Conservation (phyloP, 768 basidiomycete species). For the Pholiota conissans region DNA sequence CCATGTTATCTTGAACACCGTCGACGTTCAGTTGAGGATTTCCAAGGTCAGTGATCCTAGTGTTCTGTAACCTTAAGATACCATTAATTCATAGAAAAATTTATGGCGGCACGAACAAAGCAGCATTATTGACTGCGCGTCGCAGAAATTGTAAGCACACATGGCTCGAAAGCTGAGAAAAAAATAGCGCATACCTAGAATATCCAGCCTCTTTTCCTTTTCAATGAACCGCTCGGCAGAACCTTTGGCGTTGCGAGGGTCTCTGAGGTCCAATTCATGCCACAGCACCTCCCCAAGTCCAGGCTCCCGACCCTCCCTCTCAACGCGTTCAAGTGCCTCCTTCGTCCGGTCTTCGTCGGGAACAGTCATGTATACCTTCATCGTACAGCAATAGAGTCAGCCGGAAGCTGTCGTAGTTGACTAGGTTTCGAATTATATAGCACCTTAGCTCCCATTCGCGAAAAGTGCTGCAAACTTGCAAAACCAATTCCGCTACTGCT, state of each 20-base stretch:
- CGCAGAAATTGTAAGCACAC: neutral
- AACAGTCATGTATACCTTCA: slow-evolving; percentile 49
- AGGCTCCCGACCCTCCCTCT: slow-evolving; percentile 37
- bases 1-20: slow-evolving; percentile 18
- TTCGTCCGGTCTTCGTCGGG: slow-evolving; percentile 45
- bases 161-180: neutral
- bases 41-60: slow-evolving; percentile 16
- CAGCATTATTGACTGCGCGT: slow-evolving; percentile 55
- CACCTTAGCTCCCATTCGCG: slow-evolving; percentile 50
- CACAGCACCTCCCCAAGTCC: slow-evolving; percentile 47
- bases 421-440: too few relatives aligned
- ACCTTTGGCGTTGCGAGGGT: slow-evolving; percentile 42
- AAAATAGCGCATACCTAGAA: slow-evolving; percentile 38
- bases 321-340: slow-evolving; percentile 37
- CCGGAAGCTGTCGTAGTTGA: too few relatives aligned
- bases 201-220: slow-evolving; percentile 53
- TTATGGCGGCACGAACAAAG: slow-evolving; percentile 11
- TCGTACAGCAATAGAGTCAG: too few relatives aligned
- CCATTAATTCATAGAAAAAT: too few relatives aligned
- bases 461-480: slow-evolving; percentile 49
- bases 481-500: slow-evolving; percentile 42
- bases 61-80: too few relatives aligned
- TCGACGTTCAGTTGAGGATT: slow-evolving; percentile 13
- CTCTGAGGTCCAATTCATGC: slow-evolving; percentile 51
- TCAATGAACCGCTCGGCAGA: slow-evolving; percentile 47